Evolutionary conservation across 805 yeast genomes (phyloP), one percentile per base, ranked within the genome.

Genomic region (Millerago galiae): DNA sequence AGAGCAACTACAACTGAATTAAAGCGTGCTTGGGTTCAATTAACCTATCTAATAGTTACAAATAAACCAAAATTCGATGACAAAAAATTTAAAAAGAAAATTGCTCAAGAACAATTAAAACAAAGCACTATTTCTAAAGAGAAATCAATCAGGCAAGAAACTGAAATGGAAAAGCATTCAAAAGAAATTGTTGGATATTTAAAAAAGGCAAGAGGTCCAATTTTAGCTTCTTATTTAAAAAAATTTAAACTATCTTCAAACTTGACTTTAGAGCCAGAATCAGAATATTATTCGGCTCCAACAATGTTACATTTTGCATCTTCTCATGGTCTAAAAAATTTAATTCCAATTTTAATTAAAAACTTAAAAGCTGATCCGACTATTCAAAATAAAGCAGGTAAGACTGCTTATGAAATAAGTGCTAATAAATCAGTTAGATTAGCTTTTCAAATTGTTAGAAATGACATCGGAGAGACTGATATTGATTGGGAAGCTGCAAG

Each of bases 1-100:
- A 72, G 96, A 50, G 95, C 98, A 1, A 90, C 96, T 0, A 71
- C 83, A 0, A 65, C 76, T 2, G 98, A 90, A 58, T 65, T 93
- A 51, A 85, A 81, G 54, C 74, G 79, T 37, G 88, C 95, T 0
- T 93, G 98, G 98, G 70, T 75, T 24, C 81, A 82, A 50, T 66
- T 93, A 44, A 69, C 89, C 0, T 78, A 81, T 50, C 62, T 86
- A 50, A 65, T 68, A 32, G 58, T 77, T 1, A 61, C 74, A 7
- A 74, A 75, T 9, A 61, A 71, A n/a, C 91, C 95, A 1, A 65
- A 70, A 49, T 62, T 54, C 10, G 46, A 62, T 50, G 56, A 60
- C 45, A 51, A 50, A 42, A 49, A 51, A 37, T 46, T 48, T 29
- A 53, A 60, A 34, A 64, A 53, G 42, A 56, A 48, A 41, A 51